Evolutionary conservation across 1,284 basidiomycete genomes (phyloP).

Genomic region (Ceratobasidium papillatum): DNA sequence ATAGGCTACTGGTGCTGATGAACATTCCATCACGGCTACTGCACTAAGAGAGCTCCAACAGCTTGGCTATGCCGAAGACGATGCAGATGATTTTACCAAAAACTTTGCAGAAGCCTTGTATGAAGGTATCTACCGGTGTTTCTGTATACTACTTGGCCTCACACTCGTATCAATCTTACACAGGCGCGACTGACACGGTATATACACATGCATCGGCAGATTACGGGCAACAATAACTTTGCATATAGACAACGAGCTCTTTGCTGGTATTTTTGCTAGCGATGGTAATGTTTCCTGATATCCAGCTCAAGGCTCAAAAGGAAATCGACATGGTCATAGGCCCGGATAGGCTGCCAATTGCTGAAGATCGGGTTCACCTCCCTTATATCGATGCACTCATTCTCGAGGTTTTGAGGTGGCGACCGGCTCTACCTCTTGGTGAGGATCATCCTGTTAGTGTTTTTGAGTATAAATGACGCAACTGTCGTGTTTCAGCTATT

Average conservation of each 20-base stretch:
- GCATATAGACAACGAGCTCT: constrained; percentile 43
- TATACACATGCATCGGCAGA: neutral
- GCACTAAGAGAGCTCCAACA: neutral
- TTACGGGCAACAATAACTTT: neutral
- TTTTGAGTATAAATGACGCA: neutral
- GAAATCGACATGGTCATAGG: constrained; percentile 44
- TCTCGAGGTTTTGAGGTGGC: constrained; percentile 45
- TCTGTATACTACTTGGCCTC: neutral
- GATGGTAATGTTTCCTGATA: constrained; percentile 45
- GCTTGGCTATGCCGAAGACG: neutral
- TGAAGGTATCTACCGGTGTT: neutral
- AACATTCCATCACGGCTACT: constrained; percentile 20
- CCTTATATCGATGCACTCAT: constrained; percentile 43
- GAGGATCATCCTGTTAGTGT: neutral
- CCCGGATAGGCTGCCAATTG: constrained; percentile 31
- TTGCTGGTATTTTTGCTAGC: constrained; percentile 22
- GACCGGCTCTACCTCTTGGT: constrained; percentile 26
- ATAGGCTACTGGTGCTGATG: constrained; percentile 7
- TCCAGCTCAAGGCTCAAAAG: constrained; percentile 43
- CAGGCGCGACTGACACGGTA: constrained; percentile 44
- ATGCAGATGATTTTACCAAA: constrained; percentile 15
- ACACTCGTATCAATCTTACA: neutral
- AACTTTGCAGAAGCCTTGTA: neutral
- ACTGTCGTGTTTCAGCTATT: constrained; percentile 46
- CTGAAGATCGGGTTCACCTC: constrained; percentile 40